These are phyloP conservation scores for Capsella rubella DNA, from an alignment of 441 rosid species.

Conservation along the genomic window DNA sequence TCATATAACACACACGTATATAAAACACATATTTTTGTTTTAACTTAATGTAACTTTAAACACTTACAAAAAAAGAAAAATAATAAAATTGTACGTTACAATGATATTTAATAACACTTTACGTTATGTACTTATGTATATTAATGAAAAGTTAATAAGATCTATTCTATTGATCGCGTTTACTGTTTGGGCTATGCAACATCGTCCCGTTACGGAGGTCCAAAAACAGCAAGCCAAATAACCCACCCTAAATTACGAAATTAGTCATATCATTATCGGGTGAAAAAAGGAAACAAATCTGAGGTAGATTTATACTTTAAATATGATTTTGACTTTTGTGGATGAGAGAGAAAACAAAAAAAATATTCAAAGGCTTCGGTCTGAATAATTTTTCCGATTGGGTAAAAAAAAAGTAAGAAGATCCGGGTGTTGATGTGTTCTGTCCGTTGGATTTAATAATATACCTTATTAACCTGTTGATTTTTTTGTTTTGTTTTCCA, in stretches of 20 bases:
- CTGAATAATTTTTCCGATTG: conserved; percentile 20
- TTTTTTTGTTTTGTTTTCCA: not conserved
- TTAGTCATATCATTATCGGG: not conserved
- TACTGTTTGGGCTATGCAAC: not conserved
- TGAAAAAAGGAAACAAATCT: not conserved
- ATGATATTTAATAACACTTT: no score
- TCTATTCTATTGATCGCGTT: not conserved
- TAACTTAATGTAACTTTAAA: not conserved
- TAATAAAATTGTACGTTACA: not conserved
- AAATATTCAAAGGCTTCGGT: not conserved
- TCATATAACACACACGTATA: not conserved
- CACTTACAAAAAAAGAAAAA: not conserved
- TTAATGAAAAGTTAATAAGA: not conserved
- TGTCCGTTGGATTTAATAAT: conserved; percentile 17
- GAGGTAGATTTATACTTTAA: not conserved
- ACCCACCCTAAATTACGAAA: not conserved
- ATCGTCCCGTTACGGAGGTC: not conserved
- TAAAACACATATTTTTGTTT: no score
- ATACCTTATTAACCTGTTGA: not conserved
- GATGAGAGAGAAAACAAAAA: conserved; percentile 1
- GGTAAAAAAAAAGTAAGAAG: conserved; percentile 5
- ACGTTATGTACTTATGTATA: not conserved
- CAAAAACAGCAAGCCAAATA: not conserved
- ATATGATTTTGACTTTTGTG: conserved; percentile 1
- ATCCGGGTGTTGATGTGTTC: conserved; percentile 38